phyloP scores from a whole-genome alignment of 257 asterid genomes.

The Asclepias syriaca region DNA sequence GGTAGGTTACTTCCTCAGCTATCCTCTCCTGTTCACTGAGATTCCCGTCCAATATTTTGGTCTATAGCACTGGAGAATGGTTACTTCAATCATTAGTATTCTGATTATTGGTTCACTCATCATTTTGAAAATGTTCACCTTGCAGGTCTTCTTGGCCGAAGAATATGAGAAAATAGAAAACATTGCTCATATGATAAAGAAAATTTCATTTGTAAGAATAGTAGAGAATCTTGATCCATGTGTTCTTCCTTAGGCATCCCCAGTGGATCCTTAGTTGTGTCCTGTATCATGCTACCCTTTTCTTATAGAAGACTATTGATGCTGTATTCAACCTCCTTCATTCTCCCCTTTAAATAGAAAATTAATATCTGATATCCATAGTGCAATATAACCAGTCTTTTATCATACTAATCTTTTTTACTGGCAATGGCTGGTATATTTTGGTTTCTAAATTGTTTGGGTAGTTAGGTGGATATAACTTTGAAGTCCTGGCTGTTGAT shows the following conservation, averaged over 20 bases:
- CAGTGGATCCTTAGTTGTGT: constrained; percentile 30
- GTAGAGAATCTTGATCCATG: constrained; percentile 32
- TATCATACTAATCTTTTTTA: not conserved
- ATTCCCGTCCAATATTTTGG: not conserved
- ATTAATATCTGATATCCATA: constrained; percentile 25
- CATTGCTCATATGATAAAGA: constrained; percentile 10
- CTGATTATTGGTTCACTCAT: not conserved
- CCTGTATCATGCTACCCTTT: constrained; percentile 45
- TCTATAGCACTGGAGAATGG: not conserved
- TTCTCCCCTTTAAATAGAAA: constrained; percentile 22
- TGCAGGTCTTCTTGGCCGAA: constrained; percentile 23
- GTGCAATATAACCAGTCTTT: constrained; percentile 16
- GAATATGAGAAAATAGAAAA: constrained; percentile 23
- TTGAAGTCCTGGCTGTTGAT: too few species aligned
- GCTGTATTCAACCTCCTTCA: constrained; percentile 12
- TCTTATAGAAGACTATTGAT: constrained; percentile 35
- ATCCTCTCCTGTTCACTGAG: not conserved
- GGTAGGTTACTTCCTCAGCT: constrained; percentile 19
- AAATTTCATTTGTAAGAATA: constrained; percentile 34
- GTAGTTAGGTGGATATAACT: too few species aligned
- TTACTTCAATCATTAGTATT: not conserved
- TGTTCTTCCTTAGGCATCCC: constrained; percentile 30
- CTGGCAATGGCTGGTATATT: not conserved
- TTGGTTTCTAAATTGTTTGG: too few species aligned
- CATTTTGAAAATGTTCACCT: not conserved